Base-by-base conservation (phyloP, 768 basidiomycete genomes). In the Ephemerocybe angulata region DNA sequence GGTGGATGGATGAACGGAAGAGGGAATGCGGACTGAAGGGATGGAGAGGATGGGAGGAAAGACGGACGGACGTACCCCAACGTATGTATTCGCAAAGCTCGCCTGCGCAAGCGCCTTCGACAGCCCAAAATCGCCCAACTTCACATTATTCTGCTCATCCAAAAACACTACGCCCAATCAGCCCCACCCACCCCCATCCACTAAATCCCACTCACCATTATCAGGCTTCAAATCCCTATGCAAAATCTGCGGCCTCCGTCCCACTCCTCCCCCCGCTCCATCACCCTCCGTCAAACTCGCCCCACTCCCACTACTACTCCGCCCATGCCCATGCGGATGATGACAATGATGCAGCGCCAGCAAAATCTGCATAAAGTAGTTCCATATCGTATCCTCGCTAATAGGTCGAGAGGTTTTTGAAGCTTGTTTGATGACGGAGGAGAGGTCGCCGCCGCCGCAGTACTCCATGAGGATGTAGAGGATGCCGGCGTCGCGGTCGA, bases 381-480 rank as follows among this genome's bases (percentile, higher is more conserved):
- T 83, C 97, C 97, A 98, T 38, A 99, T 83, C 6, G 88, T 88
- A 58, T 97, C 94, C 73, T 99, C 97, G 1, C 92, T 81, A 51
- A 98, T 84, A 2, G 84, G 82, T 50, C 88, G 80, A 56, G 80
- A 83, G 53, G 82, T 76, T 65, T 84, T 86, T 57, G 76, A 69
- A 1, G 89, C 82, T 58, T 85, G 86, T 64, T 92, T 90, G 69
- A 98, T 97, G 64, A 97, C 72, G 31, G 81, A 75, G 1, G 91
- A 91, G 52, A 99, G 81, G 74, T 99, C 97, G 12, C 97, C 97
- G 21, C 94, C 95, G 4, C 93, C 94, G 65, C 97, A 99, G 68
- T 93, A 98, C 74, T 99, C 97, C 97, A 98, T 99, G 61, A 98
- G 79, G 58, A 99, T 98, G 69, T 98, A 98, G 41, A 98, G 83